Evolutionary conservation across 805 yeast genomes (phyloP), one percentile per base, ranked within the genome.

Genomic region (Brettanomyces bruxellensis): DNA sequence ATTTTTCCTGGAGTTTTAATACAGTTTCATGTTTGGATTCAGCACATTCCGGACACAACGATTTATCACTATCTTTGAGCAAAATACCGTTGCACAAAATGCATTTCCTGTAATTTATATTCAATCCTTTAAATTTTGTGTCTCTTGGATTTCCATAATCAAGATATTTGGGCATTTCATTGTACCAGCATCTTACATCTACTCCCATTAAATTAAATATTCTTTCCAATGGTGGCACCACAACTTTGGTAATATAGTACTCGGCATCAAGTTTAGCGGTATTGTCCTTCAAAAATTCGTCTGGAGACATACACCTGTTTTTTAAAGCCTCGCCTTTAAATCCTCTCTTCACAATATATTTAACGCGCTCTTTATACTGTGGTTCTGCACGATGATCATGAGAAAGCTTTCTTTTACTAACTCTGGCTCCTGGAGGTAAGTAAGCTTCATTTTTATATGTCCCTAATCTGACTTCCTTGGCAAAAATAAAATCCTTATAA

Each of bases 391-490:
- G 66, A 14, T 73, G 75, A 59, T 93, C 99, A 4, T 69, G 61
- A 30, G 72, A 73, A 62, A 79, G 75, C 49, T 72, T 74, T 51
- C 75, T 74, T 50, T 75, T 72, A n/a, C 93, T 83, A 1, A 93
- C 73, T 12, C 81, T 71, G 0, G 99, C 98, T 0, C 98, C 98
- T 0, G 98, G 93, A 0, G 99, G 99, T 2, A 88, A 74, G 44
- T 79, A 73, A 12, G 70, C 68, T 32, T 78, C 84, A 51, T 77
- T 80, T 58, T 85, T 85, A 60, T 93, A 93, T 0, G 83, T 72
- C 0, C 98, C 98, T 41, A 88, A 67, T 47, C 83, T 73, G 3
- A 93, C 97, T 55, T 86, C 96, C 57, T 86, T 86, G 2, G 95
- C 90, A 68, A 93, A 93, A 56, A 95, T 83, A 58, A 89, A 88